These are phyloP conservation scores for Zanthoxylum bungeanum DNA, from an alignment of 345 rosid genomes.

Conservation along the genomic window DNA sequence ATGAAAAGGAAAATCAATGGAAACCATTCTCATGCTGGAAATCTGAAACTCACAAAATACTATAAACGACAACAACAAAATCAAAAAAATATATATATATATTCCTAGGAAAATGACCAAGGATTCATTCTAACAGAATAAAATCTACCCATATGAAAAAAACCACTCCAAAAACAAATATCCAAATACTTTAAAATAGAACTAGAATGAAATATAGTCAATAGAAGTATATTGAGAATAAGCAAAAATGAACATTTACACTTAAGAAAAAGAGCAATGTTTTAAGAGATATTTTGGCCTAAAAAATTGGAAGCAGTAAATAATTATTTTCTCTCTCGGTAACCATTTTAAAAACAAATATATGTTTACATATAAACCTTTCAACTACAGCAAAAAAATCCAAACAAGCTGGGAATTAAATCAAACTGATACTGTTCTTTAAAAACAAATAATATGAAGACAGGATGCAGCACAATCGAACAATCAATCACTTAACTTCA, in stretches of 20 bases:
- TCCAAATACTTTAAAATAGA: not conserved
- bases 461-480: not conserved
- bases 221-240: not conserved
- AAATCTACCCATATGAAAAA: not conserved
- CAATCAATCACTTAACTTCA: not conserved
- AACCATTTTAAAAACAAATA: not conserved
- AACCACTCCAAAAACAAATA: not conserved
- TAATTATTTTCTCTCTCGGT: not conserved
- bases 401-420: not conserved
- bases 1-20: not conserved
- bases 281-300: not conserved
- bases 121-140: too few relatives aligned
- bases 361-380: too few relatives aligned
- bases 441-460: not conserved
- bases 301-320: too few relatives aligned
- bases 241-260: not conserved
- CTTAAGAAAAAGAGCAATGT: not conserved
- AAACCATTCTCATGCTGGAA: not conserved
- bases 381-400: not conserved
- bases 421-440: too few relatives aligned
- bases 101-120: not conserved
- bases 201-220: not conserved
- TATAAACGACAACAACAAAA: not conserved
- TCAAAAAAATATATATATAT: not conserved
- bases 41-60: not conserved